Percentiles rank a stretch among this genome's conserved stretches.
These are phyloP conservation scores for Monosporozyma servazzii DNA, from an alignment of 805 yeast genomes.

Conservation along the genomic window DNA sequence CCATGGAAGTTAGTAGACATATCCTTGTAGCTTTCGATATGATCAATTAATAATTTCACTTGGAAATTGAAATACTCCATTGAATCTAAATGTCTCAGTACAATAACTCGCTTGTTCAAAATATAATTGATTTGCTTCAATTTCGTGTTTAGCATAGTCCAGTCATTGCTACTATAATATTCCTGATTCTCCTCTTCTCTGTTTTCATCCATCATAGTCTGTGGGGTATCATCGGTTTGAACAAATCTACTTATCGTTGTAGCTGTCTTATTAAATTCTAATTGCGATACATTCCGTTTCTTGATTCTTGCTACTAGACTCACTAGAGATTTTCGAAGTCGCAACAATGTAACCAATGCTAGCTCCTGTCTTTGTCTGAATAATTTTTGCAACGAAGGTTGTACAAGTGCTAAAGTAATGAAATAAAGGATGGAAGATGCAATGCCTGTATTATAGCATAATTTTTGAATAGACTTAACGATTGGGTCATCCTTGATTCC, in stretches of 20 bases:
- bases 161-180: slow-evolving; percentile 1
- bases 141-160: slow-evolving; percentile 19
- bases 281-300: slow-evolving; percentile 33
- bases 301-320: slow-evolving; percentile 20
- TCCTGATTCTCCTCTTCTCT: slow-evolving; percentile 7
- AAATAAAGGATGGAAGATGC: slow-evolving; percentile 15
- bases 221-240: slow-evolving; percentile 14
- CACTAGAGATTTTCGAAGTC: slow-evolving; percentile 24
- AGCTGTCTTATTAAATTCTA: slow-evolving; percentile 33
- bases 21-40: slow-evolving; percentile 11
- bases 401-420: slow-evolving; percentile 20
- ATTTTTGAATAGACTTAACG: slow-evolving; percentile 16
- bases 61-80: slow-evolving; percentile 26
- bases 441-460: slow-evolving; percentile 27
- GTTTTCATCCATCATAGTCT: slow-evolving; percentile 13
- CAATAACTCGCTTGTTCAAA: slow-evolving; percentile 22
- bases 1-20: slow-evolving; percentile 1
- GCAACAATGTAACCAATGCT: slow-evolving; percentile 21
- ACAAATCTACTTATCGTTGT: slow-evolving; percentile 26
- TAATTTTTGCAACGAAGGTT: slow-evolving; percentile 34
- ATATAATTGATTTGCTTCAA: slow-evolving; percentile 25
- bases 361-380: slow-evolving; percentile 34
- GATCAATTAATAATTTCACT: slow-evolving; percentile 19
- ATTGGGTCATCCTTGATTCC: slow-evolving; percentile 14
- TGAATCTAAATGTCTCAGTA: slow-evolving; percentile 10